phyloP scores from a whole-genome alignment of 2,329 filamentous ascomycete species.

The Fusarium tanahbumbuense region DNA sequence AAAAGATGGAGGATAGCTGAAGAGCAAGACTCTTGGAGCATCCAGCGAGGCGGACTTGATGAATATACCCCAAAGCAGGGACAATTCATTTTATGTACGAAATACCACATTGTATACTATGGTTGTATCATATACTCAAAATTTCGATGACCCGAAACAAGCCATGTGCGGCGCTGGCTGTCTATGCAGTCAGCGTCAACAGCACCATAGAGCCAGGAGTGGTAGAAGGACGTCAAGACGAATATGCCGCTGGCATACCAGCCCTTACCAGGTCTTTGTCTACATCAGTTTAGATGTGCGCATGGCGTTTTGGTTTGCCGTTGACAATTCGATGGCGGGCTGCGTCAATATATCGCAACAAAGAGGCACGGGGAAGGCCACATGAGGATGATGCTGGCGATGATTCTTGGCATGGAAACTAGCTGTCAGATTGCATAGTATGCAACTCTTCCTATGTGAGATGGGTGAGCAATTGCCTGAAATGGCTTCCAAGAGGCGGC shows the following conservation, averaged over 20 bases:
- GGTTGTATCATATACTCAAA: neutral
- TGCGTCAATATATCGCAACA: neutral
- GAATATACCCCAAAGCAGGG: slow-evolving; percentile 2
- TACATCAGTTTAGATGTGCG: neutral
- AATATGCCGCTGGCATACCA: neutral
- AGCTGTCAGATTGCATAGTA: neutral
- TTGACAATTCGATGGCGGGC: neutral
- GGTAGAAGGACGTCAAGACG: neutral
- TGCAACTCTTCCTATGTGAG: neutral
- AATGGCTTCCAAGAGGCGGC: neutral
- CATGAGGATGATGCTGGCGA: neutral
- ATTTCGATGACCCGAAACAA: neutral
- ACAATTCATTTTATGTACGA: slow-evolving; percentile 24
- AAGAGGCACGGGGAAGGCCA: neutral
- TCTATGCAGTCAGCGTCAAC: neutral
- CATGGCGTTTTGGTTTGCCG: neutral
- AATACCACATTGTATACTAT: slow-evolving; percentile 18
- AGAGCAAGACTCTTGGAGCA: neutral
- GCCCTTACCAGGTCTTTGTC: neutral
- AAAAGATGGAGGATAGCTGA: neutral
- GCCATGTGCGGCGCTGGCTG: neutral
- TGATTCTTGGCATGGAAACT: neutral
- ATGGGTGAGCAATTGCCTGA: neutral
- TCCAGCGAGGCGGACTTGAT: slow-evolving; percentile 6
- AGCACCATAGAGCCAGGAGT: neutral